Base-by-base conservation (phyloP, 2,329 filamentous ascomycete genomes). In the Aspergillus terreus region DNA sequence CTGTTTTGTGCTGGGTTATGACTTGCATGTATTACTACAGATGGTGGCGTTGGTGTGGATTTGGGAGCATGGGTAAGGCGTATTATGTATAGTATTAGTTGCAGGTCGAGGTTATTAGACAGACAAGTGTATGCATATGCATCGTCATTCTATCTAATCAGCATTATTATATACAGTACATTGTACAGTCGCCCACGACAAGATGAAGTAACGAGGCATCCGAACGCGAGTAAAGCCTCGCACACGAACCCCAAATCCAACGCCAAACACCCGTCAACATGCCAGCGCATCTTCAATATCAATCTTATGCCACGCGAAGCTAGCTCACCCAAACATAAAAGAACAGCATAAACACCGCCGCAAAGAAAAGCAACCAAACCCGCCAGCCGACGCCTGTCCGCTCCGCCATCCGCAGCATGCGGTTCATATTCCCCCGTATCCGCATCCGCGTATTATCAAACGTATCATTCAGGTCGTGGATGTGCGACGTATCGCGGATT, bases 341-440 rank as follows among this genome's bases (percentile, higher is more conserved):
- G 71, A 99, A 99, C 59, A 97, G 71, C 50, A 92, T 68, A 56
- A 87, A 82, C 15, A 97, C 89, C 33, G 85, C 88, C 5, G 84
- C 79, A 69, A 99, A 96, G 74, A 99, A 99, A 41, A 78, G 80
- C 47, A 96, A 71, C 94, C 94, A 99, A 51, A 92, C 88, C 73
- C 83, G 92, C 94, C 94, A 99, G 64, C 91, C 87, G 9, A 99
- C 86, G n/a, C 94, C 94, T 2, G 92, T 95, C 63, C 85, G 81
- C 75, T 97, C 83, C 4, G 94, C 94, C 94, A 99, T 99, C 49
- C 92, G 69, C 59, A 97, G 75, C 94, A 99, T 99, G 53, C 92
- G 81, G 69, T 90, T 96, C 94, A 99, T 97, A 15, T 95, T 97
- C 49, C 92, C 91, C 42, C 86, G 82, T 56, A 99, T 77, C 57